These are phyloP conservation scores for Fusarium pilosicola DNA, from an alignment of 2,329 filamentous ascomycete genomes.

Conservation along the genomic window DNA sequence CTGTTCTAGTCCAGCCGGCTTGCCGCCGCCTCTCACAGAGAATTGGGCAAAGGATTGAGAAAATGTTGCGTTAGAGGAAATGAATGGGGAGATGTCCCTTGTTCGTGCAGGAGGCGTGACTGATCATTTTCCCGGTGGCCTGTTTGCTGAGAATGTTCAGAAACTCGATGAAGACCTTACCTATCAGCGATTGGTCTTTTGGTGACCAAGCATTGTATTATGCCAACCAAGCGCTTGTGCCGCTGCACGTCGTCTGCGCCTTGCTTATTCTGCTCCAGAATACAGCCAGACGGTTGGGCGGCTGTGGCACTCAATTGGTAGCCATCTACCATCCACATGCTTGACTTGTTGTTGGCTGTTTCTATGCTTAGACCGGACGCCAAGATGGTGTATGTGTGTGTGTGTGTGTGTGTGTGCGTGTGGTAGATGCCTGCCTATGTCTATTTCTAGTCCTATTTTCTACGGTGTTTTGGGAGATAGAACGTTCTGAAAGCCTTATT, in stretches of 20 bases:
- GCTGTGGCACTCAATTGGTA: slow-evolving; percentile 39
- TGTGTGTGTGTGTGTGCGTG: slow-evolving; percentile 22
- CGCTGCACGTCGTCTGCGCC: slow-evolving; percentile 30
- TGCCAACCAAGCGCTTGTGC: slow-evolving; percentile 20
- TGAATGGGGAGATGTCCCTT: not conserved
- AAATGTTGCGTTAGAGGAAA: not conserved
- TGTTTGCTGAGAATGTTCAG: not conserved
- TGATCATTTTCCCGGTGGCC: not conserved
- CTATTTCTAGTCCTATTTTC: slow-evolving; percentile 4
- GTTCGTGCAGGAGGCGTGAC: not conserved
- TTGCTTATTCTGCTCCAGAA: slow-evolving; percentile 29
- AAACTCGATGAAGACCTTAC: not conserved
- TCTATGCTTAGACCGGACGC: slow-evolving; percentile 13
- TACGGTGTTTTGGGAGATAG: slow-evolving; percentile 15
- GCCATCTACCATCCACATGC: slow-evolving; percentile 34
- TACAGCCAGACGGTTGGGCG: slow-evolving; percentile 28
- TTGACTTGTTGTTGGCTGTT: slow-evolving; percentile 35
- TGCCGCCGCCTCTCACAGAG: not conserved
- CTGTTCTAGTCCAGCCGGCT: not conserved
- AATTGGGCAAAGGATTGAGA: not conserved
- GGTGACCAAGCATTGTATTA: slow-evolving; percentile 13
- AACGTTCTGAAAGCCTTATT: slow-evolving; percentile 27
- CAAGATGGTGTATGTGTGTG: slow-evolving; percentile 23
- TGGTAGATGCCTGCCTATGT: slow-evolving; percentile 31
- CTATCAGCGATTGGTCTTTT: slow-evolving; percentile 14